Percentiles rank a stretch among this genome's conserved stretches.
These are phyloP conservation scores for Populus simonii DNA, from an alignment of 345 rosid species.

Conservation along the genomic window DNA sequence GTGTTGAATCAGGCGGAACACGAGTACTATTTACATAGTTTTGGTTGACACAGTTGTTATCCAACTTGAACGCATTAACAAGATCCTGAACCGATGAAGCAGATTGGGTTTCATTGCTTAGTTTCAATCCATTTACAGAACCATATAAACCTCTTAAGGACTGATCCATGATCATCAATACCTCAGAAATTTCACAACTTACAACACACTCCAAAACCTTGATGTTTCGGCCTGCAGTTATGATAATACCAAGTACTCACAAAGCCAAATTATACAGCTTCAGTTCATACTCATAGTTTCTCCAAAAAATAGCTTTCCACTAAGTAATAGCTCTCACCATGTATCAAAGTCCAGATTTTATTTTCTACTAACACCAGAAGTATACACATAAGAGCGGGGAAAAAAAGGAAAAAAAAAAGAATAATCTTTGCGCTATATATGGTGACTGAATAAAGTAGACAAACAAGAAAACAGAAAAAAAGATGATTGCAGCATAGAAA, in stretches of 20 bases:
- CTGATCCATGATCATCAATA: conserved; percentile 43
- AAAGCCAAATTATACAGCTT: conserved; percentile 3
- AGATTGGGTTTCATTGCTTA: conserved; percentile 15
- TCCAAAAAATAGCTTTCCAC: background rate
- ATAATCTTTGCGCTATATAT: background rate
- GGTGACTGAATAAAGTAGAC: background rate
- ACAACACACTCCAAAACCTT: background rate
- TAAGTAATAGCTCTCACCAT: conserved; percentile 8
- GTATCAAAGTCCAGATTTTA: conserved; percentile 15
- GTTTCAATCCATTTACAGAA: conserved; percentile 26
- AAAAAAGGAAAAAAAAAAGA: background rate
- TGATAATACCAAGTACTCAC: background rate
- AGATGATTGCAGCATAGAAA: background rate
- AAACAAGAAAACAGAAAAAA: background rate
- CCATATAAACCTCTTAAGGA: conserved; percentile 20
- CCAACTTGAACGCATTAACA: conserved; percentile 9
- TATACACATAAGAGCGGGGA: background rate
- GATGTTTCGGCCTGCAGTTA: conserved; percentile 1
- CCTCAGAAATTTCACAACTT: background rate
- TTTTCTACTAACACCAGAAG: conserved; percentile 13
- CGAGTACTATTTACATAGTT: conserved; percentile 17
- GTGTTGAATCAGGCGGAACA: conserved; percentile 16
- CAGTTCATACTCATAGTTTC: background rate
- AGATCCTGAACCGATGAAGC: conserved; percentile 17
- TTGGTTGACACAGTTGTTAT: conserved; percentile 1